phyloP scores from a whole-genome alignment of 2,329 filamentous ascomycete species.

The Pseudogymnoascus verrucosus region DNA sequence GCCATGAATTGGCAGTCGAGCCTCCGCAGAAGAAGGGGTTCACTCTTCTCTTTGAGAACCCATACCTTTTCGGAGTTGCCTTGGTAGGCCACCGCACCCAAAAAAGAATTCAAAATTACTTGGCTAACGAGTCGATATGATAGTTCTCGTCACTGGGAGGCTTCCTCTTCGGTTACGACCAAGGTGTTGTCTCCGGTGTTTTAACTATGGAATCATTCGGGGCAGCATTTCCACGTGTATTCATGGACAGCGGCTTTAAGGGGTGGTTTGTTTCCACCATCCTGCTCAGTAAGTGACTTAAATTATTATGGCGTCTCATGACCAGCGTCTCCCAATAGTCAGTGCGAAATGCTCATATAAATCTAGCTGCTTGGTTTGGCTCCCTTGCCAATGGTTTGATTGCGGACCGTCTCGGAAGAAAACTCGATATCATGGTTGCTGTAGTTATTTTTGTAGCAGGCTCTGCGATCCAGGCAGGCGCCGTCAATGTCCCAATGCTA shows the following conservation, averaged over 20 bases:
- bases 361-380: conserved; percentile 39
- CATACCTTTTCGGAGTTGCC: conserved; percentile 32
- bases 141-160: conserved; percentile 36
- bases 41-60: conserved; percentile 23
- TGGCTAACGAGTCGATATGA: not conserved
- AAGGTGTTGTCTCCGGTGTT: conserved; percentile 40
- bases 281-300: conserved; percentile 30
- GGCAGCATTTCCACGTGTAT: conserved; percentile 33
- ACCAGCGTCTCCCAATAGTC: not conserved
- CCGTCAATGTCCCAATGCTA: conserved; percentile 32
- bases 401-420: conserved; percentile 27
- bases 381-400: conserved; percentile 35
- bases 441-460: conserved; percentile 26
- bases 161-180: conserved; percentile 41
- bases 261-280: conserved; percentile 46
- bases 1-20: not conserved
- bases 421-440: conserved; percentile 26
- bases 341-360: not conserved
- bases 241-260: conserved; percentile 38
- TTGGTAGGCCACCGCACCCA: conserved; percentile 22
- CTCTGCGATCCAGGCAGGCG: conserved; percentile 27
- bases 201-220: conserved; percentile 39
- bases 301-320: not conserved
- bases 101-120: not conserved
- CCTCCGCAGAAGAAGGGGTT: not conserved